phyloP scores from a whole-genome alignment of 225 moss, liverwort and hornwort species.

The Bryum argenteum region DNA sequence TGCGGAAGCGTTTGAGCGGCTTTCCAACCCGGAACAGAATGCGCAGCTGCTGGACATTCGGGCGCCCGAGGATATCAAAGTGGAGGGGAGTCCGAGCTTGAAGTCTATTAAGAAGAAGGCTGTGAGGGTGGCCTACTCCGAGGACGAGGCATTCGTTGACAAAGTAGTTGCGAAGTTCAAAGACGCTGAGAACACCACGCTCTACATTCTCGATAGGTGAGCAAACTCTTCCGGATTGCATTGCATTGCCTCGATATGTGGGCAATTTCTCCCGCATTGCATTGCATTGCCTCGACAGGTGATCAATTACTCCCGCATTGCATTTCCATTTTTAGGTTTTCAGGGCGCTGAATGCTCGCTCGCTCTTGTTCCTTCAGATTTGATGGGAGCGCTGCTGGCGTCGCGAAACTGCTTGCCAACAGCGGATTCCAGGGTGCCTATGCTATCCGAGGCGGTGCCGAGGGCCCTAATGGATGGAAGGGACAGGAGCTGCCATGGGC shows the following conservation, averaged over 20 bases:
- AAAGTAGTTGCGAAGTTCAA: slow-evolving; percentile 59
- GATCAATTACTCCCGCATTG: background rate
- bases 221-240: slow-evolving; percentile 3
- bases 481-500: slow-evolving; percentile 73
- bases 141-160: slow-evolving; percentile 46
- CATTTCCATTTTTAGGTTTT: background rate
- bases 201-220: slow-evolving; percentile 82
- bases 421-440: slow-evolving; percentile 78
- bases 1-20: slow-evolving; percentile 55
- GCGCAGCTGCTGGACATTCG: slow-evolving; percentile 74
- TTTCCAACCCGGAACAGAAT: slow-evolving; percentile 41
- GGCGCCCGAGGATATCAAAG: slow-evolving; percentile 47
- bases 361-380: slow-evolving; percentile 42
- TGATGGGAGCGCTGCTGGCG: slow-evolving; percentile 59
- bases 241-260: background rate
- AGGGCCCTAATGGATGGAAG: slow-evolving; percentile 75
- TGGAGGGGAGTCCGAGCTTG: slow-evolving; percentile 70
- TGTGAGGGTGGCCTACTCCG: slow-evolving; percentile 54
- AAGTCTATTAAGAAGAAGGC: slow-evolving; percentile 61
- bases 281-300: too few relatives aligned
- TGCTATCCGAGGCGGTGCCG: slow-evolving; percentile 79
- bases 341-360: background rate
- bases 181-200: slow-evolving; percentile 59
- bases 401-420: slow-evolving; percentile 70
- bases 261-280: background rate